Evolutionary conservation across 805 yeast genomes (phyloP), one percentile per base, ranked within the genome.

Genomic region (Barnettozyma botsteinii): DNA sequence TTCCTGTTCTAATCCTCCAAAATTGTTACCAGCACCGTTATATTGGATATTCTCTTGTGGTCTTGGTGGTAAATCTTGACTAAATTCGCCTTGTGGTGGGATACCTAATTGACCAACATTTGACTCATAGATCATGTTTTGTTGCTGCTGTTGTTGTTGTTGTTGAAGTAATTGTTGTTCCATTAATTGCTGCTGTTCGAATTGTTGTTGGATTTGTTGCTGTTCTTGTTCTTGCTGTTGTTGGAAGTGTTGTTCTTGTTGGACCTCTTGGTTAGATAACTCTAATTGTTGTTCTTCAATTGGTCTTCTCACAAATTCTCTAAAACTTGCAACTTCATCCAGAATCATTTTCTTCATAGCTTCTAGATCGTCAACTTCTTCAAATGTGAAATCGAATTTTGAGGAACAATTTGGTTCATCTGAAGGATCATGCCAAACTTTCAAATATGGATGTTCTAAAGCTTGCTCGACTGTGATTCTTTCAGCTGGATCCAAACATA

Each of bases 401-500:
- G 75, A 70, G 33, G 77, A 75, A 59, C 96, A 87, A 35, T 73
- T 80, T 7, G 89, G 89, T 62, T 93, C 98, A 58, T 93, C 98
- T 23, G 75, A 73, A 6, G 96, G 93, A 61, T 88, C 96, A 57
- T 87, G 97, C 89, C 96, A 93, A 24, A 85, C 75, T 34, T 79
- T 71, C 40, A 93, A 64, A 59, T 91, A 93, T 8, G 96, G 96
- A 63, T 93, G 98, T 45, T 70, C 72, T 37, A 93, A 67, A 0
- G 98, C 97, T 51, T 87, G 83, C 42, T 84, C 87, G 4, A 89
- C 98, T 0, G 88, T 79, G 41, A 89, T 82, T 61, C 98, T 74
- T 52, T 77, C 73, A 33, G 69, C 71, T 4, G 98, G 98, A 58
- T 91, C 95, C 48, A 93, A 73, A n/a, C 89, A 78, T 27, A 93